A percentile compares a stretch with the other conserved stretches of the same genome.
phyloP scores from a whole-genome alignment of 2,329 filamentous ascomycete genomes.

The Aspergillus vadensis region DNA sequence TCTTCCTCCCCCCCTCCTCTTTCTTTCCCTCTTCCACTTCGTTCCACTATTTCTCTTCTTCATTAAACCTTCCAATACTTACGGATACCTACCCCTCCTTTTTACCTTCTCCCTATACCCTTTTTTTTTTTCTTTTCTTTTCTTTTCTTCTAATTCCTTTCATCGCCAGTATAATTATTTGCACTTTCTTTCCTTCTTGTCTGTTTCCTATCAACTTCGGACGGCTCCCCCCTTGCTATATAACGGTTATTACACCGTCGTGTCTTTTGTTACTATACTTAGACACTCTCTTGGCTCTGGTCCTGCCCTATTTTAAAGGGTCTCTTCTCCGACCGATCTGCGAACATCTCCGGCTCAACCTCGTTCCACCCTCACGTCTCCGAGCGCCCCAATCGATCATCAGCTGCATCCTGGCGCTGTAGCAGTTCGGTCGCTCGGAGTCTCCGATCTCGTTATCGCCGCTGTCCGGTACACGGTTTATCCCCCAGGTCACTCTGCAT shows the following conservation, averaged over 20 bases:
- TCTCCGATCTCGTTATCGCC: conserved; percentile 17
- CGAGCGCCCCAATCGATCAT: conserved; percentile 14
- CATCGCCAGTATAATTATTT: conserved; percentile 8
- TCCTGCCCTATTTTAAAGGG: conserved; percentile 10
- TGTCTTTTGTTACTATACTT: conserved; percentile 15
- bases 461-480: conserved; percentile 34
- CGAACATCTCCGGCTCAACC: conserved; percentile 9
- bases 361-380: conserved; percentile 11
- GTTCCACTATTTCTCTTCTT: conserved; percentile 12
- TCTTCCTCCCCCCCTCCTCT: conserved; percentile 18
- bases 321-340: conserved; percentile 13
- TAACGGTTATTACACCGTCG: conserved; percentile 12
- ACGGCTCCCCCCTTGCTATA: conserved; percentile 7
- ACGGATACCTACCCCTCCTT: conserved; percentile 13
- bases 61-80: conserved; percentile 10
- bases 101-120: background rate
- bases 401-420: conserved; percentile 33
- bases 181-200: background rate
- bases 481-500: conserved; percentile 16
- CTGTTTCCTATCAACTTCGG: background rate
- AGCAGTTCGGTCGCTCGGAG: conserved; percentile 33
- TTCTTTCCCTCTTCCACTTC: conserved; percentile 14
- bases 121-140: background rate
- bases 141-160: conserved; percentile 14
- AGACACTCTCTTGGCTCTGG: conserved; percentile 15